Conservation (phyloP, 2,329 filamentous ascomycete species). For the Cladosporium sp. region DNA sequence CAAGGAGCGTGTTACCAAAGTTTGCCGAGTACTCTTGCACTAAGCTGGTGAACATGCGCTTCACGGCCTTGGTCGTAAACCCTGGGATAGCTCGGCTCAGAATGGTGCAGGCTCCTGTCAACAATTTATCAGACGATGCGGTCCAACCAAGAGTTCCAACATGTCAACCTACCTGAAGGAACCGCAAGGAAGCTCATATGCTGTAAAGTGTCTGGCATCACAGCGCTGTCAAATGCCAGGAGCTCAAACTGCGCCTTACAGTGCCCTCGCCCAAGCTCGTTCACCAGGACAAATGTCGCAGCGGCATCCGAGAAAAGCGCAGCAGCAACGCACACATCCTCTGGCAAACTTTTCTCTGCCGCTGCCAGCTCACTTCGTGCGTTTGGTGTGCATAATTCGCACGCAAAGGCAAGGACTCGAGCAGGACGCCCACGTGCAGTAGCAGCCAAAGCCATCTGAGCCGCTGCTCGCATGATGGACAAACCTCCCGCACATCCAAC, state of each 20-base stretch:
- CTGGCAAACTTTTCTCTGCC: constrained; percentile 48
- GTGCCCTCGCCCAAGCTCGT: constrained; percentile 49
- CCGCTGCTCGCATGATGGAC: constrained; percentile 39
- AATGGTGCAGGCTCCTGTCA: constrained; percentile 12
- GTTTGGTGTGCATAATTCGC: constrained; percentile 51
- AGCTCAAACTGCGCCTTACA: constrained; percentile 30
- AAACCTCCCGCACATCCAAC: constrained; percentile 38
- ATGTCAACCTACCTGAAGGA: not conserved
- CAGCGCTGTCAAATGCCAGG: constrained; percentile 59
- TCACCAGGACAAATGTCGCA: constrained; percentile 61
- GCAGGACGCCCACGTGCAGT: constrained; percentile 56
- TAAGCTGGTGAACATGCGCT: constrained; percentile 11
- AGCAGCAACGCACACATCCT: constrained; percentile 60
- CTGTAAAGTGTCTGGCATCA: constrained; percentile 26
- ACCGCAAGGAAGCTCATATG: constrained; percentile 5
- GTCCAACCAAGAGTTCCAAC: not conserved
- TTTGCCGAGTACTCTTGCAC: not conserved
- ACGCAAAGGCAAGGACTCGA: constrained; percentile 59
- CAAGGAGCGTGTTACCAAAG: not conserved
- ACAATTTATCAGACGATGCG: not conserved
- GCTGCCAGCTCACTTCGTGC: constrained; percentile 56
- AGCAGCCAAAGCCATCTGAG: constrained; percentile 61
- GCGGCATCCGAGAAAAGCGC: constrained; percentile 67
- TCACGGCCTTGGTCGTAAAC: constrained; percentile 5
- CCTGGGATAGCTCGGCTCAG: constrained; percentile 23